Evolutionary conservation across 2,329 filamentous ascomycete species (phyloP).

Genomic region (Exserohilum rostratum): DNA sequence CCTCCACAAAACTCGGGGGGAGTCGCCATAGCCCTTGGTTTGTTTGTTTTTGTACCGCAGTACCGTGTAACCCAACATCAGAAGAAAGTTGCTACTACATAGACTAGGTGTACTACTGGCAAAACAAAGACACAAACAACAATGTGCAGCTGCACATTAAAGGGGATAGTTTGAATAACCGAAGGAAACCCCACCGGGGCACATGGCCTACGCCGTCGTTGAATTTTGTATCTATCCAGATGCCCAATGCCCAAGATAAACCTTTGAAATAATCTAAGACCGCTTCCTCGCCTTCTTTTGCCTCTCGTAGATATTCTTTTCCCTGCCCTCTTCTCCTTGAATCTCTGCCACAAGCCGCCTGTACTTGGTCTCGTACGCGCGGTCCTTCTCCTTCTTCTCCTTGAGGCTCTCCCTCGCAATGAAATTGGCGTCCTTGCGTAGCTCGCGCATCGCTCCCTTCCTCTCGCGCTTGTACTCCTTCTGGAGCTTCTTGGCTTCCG

Average conservation of each 20-base stretch:
- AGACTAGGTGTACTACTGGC: too few species aligned
- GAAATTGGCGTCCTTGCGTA: conserved; percentile 94
- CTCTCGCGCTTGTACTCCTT: conserved; percentile 92
- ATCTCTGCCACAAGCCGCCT: conserved; percentile 91
- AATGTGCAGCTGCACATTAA: too few species aligned
- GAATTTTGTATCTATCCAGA: too few species aligned
- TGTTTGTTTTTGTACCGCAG: not conserved
- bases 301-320: conserved; percentile 86
- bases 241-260: not conserved
- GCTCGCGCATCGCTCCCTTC: conserved; percentile 92
- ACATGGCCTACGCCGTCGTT: too few species aligned
- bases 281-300: conserved; percentile 76
- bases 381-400: conserved; percentile 92
- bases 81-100: too few species aligned
- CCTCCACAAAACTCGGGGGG: not conserved
- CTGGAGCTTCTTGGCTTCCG: conserved; percentile 81
- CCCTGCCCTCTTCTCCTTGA: conserved; percentile 87
- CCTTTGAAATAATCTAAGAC: not conserved
- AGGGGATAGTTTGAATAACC: too few species aligned
- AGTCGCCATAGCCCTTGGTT: not conserved
- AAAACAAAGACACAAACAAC: not conserved
- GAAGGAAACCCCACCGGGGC: too few species aligned
- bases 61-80: too few species aligned
- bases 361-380: conserved; percentile 96
- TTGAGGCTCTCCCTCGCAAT: conserved; percentile 87